These are phyloP conservation scores for Fusarium newnesense DNA, from an alignment of 2,329 filamentous ascomycete genomes.

Conservation along the genomic window DNA sequence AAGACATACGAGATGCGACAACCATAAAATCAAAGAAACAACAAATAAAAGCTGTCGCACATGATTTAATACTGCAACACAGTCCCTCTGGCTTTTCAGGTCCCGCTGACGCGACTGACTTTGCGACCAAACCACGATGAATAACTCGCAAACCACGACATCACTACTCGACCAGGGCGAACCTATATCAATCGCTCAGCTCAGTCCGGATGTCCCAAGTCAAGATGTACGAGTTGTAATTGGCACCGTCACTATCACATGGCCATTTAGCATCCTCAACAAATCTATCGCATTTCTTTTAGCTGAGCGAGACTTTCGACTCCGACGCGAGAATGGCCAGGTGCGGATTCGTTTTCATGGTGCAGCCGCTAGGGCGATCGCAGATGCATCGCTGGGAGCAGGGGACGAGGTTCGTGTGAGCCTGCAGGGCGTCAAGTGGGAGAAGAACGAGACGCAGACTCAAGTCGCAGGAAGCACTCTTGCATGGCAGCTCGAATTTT, in stretches of 20 bases:
- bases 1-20: slow-evolving; percentile 8
- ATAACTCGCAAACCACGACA: slow-evolving; percentile 30
- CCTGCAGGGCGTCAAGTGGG: slow-evolving; percentile 76
- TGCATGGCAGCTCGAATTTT: slow-evolving; percentile 69
- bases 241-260: slow-evolving; percentile 84
- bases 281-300: slow-evolving; percentile 81
- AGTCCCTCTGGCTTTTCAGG: slow-evolving; percentile 12
- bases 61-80: slow-evolving; percentile 16
- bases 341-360: slow-evolving; percentile 81
- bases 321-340: slow-evolving; percentile 81
- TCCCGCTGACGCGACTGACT: slow-evolving; percentile 30
- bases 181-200: slow-evolving; percentile 65
- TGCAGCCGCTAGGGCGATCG: slow-evolving; percentile 74
- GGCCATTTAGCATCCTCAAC: slow-evolving; percentile 87
- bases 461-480: slow-evolving; percentile 62
- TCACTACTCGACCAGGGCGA: slow-evolving; percentile 45
- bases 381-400: slow-evolving; percentile 75
- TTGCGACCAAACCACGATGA: slow-evolving; percentile 40
- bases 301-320: slow-evolving; percentile 84
- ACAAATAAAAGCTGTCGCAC: neutral
- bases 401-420: slow-evolving; percentile 79
- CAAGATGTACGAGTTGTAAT: slow-evolving; percentile 61
- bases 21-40: neutral
- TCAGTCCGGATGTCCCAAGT: slow-evolving; percentile 60
- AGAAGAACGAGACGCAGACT: slow-evolving; percentile 60